Base-by-base conservation (phyloP, 2,329 filamentous ascomycete genomes). In the Zymoseptoria tritici region DNA sequence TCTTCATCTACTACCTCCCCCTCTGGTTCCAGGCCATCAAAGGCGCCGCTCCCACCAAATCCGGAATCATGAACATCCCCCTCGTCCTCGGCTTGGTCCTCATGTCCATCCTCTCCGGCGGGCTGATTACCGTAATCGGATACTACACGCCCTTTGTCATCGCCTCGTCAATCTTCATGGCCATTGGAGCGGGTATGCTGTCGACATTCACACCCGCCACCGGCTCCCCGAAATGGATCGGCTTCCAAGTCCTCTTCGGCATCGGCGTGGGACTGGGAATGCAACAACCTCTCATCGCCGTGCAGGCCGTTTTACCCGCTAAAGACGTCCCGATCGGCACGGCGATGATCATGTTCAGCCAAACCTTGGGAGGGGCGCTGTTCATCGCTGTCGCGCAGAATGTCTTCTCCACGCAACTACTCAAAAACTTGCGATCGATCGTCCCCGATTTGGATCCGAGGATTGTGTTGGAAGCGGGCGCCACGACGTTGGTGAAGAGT, bases 401-500 rank as follows among this genome's bases (percentile, higher is more conserved):
- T 65, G 76, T 80, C 58, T 80, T 80, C 71, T 77, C 75, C 52
- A 80, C 80, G 69, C 71, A 75, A 59, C 75, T 81, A 9, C 72
- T 80, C 61, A 72, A 73, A 62, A 76, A 78, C 26, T 56, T 68
- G 9, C 63, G 61, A 13, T 66, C 66, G 1, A 72, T 74, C 1
- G 75, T 77, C 0, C 78, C 79, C 0, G 74, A 73, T 31, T 67
- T 81, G 6, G 67, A 79, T 57, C 72, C 79, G 0, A 61, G 57
- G 11, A 62, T 77, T n/a, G 77, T 82, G 2, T 68, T 79, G 13
- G 66, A 66, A 1, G 76, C 76, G 3, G 82, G 82, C 46, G 81
- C 82, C 0, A 90, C 87, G 0, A 80, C 84, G 53, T 76, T 92
- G 21, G 80, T 81, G 60, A 69, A 75, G 0, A 70, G 76, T 1